Evolutionary conservation across 306 rosid genomes (phyloP).

Genomic region (Ammopiptanthus mongolicus): DNA sequence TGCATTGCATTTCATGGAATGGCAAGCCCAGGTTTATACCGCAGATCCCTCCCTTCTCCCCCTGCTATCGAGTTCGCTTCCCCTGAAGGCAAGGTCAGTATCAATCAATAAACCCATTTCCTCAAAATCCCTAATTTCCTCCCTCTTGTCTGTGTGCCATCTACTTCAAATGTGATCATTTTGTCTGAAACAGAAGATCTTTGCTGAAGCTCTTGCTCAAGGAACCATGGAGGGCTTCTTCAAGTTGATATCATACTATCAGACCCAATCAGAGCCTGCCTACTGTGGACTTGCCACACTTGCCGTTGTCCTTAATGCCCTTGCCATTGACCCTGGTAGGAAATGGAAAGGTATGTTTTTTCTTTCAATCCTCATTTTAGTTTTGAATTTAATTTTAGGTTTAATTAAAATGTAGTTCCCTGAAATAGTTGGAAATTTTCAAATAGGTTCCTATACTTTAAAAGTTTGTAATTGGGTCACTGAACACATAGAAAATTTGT

Average conservation of each 20-base stretch:
- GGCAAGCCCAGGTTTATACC: conserved; percentile 55
- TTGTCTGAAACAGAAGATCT: conserved; percentile 40
- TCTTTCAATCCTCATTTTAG: neutral
- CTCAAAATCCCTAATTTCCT: neutral
- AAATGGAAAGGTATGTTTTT: conserved; percentile 81
- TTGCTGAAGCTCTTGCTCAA: conserved; percentile 56
- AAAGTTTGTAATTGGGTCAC: too few relatives aligned
- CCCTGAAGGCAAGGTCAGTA: conserved; percentile 53
- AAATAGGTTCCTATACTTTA: too few relatives aligned
- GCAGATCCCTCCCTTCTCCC: conserved; percentile 64
- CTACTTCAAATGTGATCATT: neutral
- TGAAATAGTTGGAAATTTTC: too few relatives aligned
- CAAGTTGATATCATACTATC: conserved; percentile 78
- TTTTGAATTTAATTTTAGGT: too few relatives aligned
- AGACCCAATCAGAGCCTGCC: conserved; percentile 95
- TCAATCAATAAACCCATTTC: neutral
- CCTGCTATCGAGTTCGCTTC: conserved; percentile 73
- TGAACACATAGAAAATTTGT: too few relatives aligned
- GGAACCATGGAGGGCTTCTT: conserved; percentile 86
- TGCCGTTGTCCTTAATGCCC: conserved; percentile 84
- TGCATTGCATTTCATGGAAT: neutral
- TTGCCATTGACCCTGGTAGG: conserved; percentile 89
- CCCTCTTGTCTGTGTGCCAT: too few relatives aligned
- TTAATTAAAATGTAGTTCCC: too few relatives aligned
- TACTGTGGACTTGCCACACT: conserved; percentile 80